Base-by-base conservation (phyloP, 164 flowering plant genomes). In the Vitis amurensis region DNA sequence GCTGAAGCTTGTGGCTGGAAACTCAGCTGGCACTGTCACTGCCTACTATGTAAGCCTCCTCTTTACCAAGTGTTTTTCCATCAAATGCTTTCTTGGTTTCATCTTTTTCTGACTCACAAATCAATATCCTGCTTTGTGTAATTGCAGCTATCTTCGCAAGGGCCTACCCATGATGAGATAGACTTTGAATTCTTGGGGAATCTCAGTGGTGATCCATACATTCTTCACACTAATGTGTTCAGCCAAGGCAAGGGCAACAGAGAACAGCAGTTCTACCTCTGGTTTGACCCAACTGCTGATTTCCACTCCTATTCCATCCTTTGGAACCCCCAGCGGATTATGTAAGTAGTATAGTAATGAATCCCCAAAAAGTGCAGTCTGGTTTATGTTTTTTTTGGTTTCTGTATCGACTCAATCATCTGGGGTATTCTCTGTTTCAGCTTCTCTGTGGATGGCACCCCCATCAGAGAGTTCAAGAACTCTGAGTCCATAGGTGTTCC, bases 211-310 rank as follows among this genome's bases (percentile, higher is more conserved):
- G 74, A 85, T 19, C 89, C 89, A 31, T 85, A 85, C 64, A 78
- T 69, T 37, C 75, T 85, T 17, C 86, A 83, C 62, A 83, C 89
- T 4, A 85, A 85, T 63, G 73, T 85, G 7, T 79, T 70, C 55
- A 72, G 63, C 19, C 80, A 80, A 73, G 87, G 89, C 27, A 85
- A 85, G 60, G 87, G 85, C 11, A 61, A 78, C 57, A 76, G 85
- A 67, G 87, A 85, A 63, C 85, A 81, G 55, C 91, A 87, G 47
- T 87, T 85, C 70, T 64, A 65, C 31, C 80, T 85, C 44, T 87
- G 91, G 91, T 85, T 87, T 56, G 88, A 87, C 62, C 91, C 91
- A 1, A 84, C 91, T 52, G 71, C 69, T 3, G 80, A 76, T 72
- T 84, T 82, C 49, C 85, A 82, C 65, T 78, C 85, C 52, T 82